Evolutionary conservation across 2,329 filamentous ascomycete genomes (phyloP), one percentile per base, ranked within the genome.

Genomic region (Trichoderma atroviride): DNA sequence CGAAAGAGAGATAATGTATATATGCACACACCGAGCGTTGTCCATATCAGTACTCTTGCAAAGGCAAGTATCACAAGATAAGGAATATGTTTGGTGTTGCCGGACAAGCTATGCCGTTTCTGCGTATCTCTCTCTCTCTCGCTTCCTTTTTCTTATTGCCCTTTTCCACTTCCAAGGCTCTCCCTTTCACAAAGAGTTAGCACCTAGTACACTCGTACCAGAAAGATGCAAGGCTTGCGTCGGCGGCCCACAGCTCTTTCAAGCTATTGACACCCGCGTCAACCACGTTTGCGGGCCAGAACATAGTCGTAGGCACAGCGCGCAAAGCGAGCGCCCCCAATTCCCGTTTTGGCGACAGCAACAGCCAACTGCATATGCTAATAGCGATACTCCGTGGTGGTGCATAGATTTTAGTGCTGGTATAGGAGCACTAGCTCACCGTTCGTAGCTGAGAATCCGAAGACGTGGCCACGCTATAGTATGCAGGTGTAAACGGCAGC

Each of bases 391-490:
- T 33, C 16, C 7, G 27, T 56, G 29, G 19, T 31, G 16, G 29
- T 56, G 27, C 56, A 37, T 58, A 10, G 10, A 14, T 37, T 50
- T 58, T 50, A 24, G n/a, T 50, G 22, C n/a, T 5, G 6, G 47
- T 19, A 37, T 37, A 13, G 47, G 9, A 24, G 47, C 22, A 50
- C 47, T 50, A 50, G n/a, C 57, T 16, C 24, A 60, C 33, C 14
- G 16, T 40, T 29, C 9, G 35, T n/a, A 29, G 53, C 29, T 35
- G 27, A 56, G 24, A 56, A 31, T 16, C 24, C 27, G 33, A 56
- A 64, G 61, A 64, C 61, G 61, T 64, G 61, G 61, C 61, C 61
- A 43, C 61, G 61, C 61, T 56, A 64, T 56, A 64, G 31, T 11
- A 40, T 64, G 61, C 50, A 56, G 61, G 50, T 43, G 50, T 43